phyloP scores from a whole-genome alignment of 129 eudicot genomes.

The Pseudognaphalium luteoalbum region DNA sequence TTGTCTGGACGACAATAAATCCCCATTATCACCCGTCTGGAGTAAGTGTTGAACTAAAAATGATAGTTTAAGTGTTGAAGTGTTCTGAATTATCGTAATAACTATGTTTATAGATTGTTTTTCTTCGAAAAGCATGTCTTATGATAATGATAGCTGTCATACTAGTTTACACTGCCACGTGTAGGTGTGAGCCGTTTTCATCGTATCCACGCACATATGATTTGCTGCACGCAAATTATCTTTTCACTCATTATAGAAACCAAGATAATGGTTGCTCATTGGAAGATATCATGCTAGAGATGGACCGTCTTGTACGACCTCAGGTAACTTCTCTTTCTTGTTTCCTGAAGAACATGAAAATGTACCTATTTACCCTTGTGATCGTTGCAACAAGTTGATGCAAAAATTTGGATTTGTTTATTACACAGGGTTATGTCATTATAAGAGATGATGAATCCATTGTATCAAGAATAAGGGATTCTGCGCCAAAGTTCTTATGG shows the following conservation, averaged over 20 bases:
- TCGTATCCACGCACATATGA: slow-evolving; percentile 94
- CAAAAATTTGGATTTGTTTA: slow-evolving; percentile 5
- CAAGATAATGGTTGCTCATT: slow-evolving; percentile 61
- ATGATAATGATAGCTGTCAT: slow-evolving; percentile 4
- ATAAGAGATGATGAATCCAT: slow-evolving; percentile 73
- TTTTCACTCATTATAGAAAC: slow-evolving; percentile 62
- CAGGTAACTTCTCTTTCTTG: slow-evolving; percentile 54
- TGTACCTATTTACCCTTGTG: neutral
- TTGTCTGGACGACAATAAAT: neutral
- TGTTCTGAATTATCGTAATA: neutral
- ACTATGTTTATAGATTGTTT: neutral
- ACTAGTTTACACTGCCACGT: slow-evolving; percentile 7
- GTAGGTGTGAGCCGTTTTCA: slow-evolving; percentile 97
- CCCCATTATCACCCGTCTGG: neutral
- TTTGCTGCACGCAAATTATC: slow-evolving; percentile 70
- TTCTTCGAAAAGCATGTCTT: neutral
- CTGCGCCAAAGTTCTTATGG: slow-evolving; percentile 83
- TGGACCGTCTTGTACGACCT: slow-evolving; percentile 91
- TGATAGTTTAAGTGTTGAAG: neutral
- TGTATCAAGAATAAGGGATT: slow-evolving; percentile 58
- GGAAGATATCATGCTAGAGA: slow-evolving; percentile 93
- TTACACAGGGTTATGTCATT: slow-evolving; percentile 66
- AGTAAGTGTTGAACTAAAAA: neutral
- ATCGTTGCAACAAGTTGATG: neutral
- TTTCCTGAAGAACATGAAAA: neutral